Base-by-base conservation (phyloP, 257 asterid genomes). In the Fraxinus cuspidata region DNA sequence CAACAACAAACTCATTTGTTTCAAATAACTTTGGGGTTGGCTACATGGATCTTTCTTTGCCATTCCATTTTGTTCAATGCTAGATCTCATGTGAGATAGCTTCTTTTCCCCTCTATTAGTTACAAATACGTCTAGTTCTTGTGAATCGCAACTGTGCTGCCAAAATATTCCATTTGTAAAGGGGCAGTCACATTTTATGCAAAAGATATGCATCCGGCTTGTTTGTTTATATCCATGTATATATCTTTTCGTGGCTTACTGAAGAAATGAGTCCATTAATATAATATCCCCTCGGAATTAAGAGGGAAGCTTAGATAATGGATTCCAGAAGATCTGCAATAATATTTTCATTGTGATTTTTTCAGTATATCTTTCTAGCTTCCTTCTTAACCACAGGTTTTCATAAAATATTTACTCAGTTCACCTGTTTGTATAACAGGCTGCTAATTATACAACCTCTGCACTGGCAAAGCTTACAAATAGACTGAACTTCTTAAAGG, bases 401-500 rank as follows among this genome's bases (percentile, higher is more conserved):
- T 65, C 60, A 75, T 81, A 77, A 40, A 81, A 70, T 69, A 72
- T 1, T 68, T 70, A 71, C 70, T 74, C 49, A 3, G n/a, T 63
- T 9, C 69, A 10, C 69, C 27, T 81, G 79, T 65, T 89, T 81
- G 80, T 40, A 23, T 86, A 85, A 58, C 89, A 92, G 99, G 98
- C 92, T 77, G 69, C 79, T 76, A 88, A 83, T 86, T 81, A 91
- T 73, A 86, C 94, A 74, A 78, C 91, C 79, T 89, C 94, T 81
- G 96, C 96, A 31, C 88, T 95, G 77, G 87, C 97, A 75, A 95
- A 90, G 92, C 90, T 92, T 81, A 87, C 99, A 78, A 88, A 89
- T 88, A 84, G 96, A 81, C 97, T 95, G 81, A 90, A 89, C 89
- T 90, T 95, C 93, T 89, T 95, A 81, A 95, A 95, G 86, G 98